Base-by-base conservation (phyloP, 345 rosid genomes). In the Pistacia integerrima region DNA sequence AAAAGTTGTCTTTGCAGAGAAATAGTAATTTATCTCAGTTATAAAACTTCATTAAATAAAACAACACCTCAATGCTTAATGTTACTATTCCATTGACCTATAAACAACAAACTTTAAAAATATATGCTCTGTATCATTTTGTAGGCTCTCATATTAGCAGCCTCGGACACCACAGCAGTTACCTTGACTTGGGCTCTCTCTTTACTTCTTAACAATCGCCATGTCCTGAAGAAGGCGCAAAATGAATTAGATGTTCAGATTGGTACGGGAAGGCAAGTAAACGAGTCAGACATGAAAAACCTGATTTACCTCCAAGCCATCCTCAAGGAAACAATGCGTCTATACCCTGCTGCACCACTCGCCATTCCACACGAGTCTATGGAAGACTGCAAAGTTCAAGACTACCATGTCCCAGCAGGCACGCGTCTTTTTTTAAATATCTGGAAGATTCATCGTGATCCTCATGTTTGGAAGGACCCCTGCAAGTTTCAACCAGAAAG, bases 271-370 rank as follows among this genome's bases (percentile, higher is more conserved):
- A 49, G 76, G 54, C 52, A 58, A 52, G 82, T 78, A 2, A 59
- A 82, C 16, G 83, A 86, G 56, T 68, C 78, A 1, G 82, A 86
- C 63, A 10, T 72, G 1, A 56, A 62, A 11, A 82, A 57, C 28
- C 49, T 86, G 8, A 44, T 51, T n/a, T 82, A 84, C 58, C 80
- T 88, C 35, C 76, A 78, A 66, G 81, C 87, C 3, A 65, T 85
- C 0, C 44, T 87, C 13, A 85, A 85, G 62, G 90, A 83, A 77
- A 74, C 90, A 2, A 1, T 87, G 61, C 79, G 85, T 1, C 48
- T 83, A 33, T 79, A 81, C 30, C 85, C 84, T 1, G 62, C 82
- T 0, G 74, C 17, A 0, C 88, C 84, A 5, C 67, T 87, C 2
- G 57, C 64, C 0, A 11, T 75, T 4, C 84, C 85, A 0, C 82